phyloP scores from a whole-genome alignment of 352 stramenopile species.

The Phytopythium sindhum region DNA sequence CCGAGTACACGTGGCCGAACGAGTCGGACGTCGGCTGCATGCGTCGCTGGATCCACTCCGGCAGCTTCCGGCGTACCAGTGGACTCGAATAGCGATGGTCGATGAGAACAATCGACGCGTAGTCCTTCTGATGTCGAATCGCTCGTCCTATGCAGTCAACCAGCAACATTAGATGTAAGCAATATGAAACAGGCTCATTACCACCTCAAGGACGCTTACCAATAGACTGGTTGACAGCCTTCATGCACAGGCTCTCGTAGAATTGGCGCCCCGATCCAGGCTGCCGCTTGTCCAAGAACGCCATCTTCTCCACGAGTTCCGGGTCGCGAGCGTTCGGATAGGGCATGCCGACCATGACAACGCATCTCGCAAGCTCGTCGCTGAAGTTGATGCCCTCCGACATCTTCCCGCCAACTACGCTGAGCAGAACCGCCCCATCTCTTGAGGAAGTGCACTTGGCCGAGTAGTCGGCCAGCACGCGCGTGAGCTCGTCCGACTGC shows the following conservation, averaged over 20 bases:
- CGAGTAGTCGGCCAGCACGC: conserved; percentile 86
- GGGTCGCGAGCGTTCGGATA: conserved; percentile 97
- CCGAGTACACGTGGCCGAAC: conserved; percentile 70
- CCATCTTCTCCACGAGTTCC: conserved; percentile 97
- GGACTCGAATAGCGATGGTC: conserved; percentile 92
- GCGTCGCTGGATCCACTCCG: conserved; percentile 81
- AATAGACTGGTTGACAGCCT: conserved; percentile 98
- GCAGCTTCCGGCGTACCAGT: conserved; percentile 58
- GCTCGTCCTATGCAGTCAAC: conserved; percentile 64
- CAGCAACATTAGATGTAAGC: background rate
- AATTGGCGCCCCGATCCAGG: conserved; percentile 83
- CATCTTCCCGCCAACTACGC: conserved; percentile 98
- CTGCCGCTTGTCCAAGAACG: conserved; percentile 76
- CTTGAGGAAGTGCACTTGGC: conserved; percentile 32
- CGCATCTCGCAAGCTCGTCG: conserved; percentile 95
- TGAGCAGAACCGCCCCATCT: conserved; percentile 89
- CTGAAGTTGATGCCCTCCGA: conserved; percentile 99
- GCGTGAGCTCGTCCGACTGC: conserved; percentile 89
- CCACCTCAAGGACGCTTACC: conserved; percentile 41
- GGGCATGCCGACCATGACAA: conserved; percentile 98
- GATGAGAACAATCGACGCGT: conserved; percentile 94
- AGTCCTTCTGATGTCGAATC: conserved; percentile 98
- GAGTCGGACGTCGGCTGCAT: conserved; percentile 47
- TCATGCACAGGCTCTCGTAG: conserved; percentile 99
- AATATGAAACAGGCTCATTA: background rate